phyloP scores from a whole-genome alignment of 805 yeast genomes.

The Torulaspora franciscae region DNA sequence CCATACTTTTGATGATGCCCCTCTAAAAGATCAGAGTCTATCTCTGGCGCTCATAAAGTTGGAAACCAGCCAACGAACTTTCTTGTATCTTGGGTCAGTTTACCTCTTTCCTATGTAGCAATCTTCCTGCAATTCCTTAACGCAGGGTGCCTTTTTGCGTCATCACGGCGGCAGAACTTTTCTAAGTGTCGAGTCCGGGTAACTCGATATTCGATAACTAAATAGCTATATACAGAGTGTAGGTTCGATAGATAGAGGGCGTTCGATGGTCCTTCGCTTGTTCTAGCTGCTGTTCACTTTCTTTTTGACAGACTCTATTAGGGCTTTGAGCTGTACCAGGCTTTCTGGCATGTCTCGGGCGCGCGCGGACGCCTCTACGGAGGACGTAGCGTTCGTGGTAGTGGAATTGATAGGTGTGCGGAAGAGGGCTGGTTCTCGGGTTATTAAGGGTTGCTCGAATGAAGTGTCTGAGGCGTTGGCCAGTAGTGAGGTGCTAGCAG shows the following conservation, averaged over 20 bases:
- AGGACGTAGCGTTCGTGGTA: constrained; percentile 1
- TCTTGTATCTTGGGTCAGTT: background rate
- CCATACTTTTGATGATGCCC: constrained; percentile 4
- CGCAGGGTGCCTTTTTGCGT: constrained; percentile 9
- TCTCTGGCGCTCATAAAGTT: background rate
- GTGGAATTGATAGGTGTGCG: constrained; percentile 22
- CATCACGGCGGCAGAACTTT: background rate
- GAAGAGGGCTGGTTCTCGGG: constrained; percentile 15
- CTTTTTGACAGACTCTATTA: constrained; percentile 30
- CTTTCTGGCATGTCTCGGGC: constrained; percentile 7
- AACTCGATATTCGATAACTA: constrained; percentile 5
- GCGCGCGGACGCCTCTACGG: background rate
- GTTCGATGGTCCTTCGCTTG: background rate
- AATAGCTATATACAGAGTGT: background rate
- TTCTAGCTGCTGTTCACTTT: constrained; percentile 15
- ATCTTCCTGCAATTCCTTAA: background rate
- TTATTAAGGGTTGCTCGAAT: constrained; percentile 3
- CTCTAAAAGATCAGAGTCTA: background rate
- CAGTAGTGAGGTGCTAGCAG: constrained; percentile 7
- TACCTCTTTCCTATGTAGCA: background rate
- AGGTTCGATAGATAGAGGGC: background rate
- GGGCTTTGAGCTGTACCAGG: constrained; percentile 22
- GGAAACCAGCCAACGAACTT: background rate
- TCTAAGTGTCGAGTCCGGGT: constrained; percentile 5
- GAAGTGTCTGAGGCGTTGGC: constrained; percentile 6